Base-by-base conservation (phyloP, 495 filamentous ascomycete genomes). In the Lophiotrema nucula region DNA sequence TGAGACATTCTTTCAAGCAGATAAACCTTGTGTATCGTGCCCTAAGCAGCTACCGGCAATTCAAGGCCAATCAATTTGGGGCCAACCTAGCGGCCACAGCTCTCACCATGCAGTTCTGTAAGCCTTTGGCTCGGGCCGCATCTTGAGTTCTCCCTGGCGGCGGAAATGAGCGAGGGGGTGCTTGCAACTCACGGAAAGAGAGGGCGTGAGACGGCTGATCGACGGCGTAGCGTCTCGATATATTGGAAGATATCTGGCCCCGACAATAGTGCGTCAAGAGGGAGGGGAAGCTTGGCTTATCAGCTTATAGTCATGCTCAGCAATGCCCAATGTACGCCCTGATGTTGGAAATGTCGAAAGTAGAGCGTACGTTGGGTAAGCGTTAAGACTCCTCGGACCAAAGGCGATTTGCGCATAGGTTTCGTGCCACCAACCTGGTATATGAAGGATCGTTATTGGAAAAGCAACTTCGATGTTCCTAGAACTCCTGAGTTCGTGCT, bases 351-450 rank as follows among this genome's bases (percentile, higher is more conserved):
- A 12, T 28, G 39, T 4, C 2, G 23, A n/a, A 21, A 38, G n/a
- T 28, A 47, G 38, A 4, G 39, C 25, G 38, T 47, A 4, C n/a
- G 16, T 42, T 33, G 2, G 33, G 23, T 11, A 19, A 39, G 25
- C 6, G 13, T 42, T 11, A 4, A 24, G 19, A 13, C 24, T 39
- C 42, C n/a, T 16, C 16, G 26, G 23, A 38, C 2, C 3, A 39
- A 39, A 4, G 15, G 46, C 19, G 38, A 52, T 37, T 27, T 2
- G 1, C 47, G 26, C 21, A 60, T n/a, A n/a, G 41, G 39, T 53
- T 60, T 60, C 18, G 56, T 60, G 42, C 48, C 23, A 60, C 56
- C 16, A 22, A 44, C 11, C 27, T 50, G 39, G 35, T 50, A 39
- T 50, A 39, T 25, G 25, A 48, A 26, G 11, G 31, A 38, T 35